A percentile compares a stretch with the other conserved stretches of the same genome.
Evolutionary conservation across 2,329 filamentous ascomycete genomes (phyloP).

Genomic region (Nigrospora oryzae): DNA sequence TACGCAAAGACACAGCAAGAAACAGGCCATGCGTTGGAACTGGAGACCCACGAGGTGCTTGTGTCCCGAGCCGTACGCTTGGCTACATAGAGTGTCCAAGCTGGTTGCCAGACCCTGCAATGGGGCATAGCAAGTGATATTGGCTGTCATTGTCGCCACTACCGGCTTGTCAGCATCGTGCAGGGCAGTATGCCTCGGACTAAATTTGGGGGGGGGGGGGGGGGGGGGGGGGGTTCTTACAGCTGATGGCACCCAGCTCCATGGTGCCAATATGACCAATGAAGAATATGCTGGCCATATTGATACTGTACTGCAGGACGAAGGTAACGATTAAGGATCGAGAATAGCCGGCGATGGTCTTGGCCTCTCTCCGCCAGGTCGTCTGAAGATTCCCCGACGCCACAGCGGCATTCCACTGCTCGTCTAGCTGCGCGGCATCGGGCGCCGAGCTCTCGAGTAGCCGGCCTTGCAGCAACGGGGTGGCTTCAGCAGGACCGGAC

Average conservation of each 20-base stretch:
- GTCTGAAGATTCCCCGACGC: slow-evolving; percentile 74
- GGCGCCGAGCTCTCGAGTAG: slow-evolving; percentile 32
- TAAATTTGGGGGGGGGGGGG: not conserved
- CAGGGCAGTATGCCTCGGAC: not conserved
- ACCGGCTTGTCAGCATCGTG: slow-evolving; percentile 6
- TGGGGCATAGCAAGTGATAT: slow-evolving; percentile 68
- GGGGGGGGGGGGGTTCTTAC: slow-evolving; percentile 14
- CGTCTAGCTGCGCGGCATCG: slow-evolving; percentile 50
- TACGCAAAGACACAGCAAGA: slow-evolving; percentile 62
- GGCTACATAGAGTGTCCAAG: slow-evolving; percentile 85
- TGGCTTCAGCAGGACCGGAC: slow-evolving; percentile 30
- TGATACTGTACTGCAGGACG: slow-evolving; percentile 74
- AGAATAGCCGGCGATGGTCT: slow-evolving; percentile 68
- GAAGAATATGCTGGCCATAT: slow-evolving; percentile 72
- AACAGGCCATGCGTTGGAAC: slow-evolving; percentile 71
- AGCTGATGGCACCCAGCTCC: slow-evolving; percentile 57
- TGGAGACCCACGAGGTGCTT: slow-evolving; percentile 83
- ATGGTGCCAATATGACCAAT: slow-evolving; percentile 68
- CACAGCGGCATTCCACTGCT: slow-evolving; percentile 82
- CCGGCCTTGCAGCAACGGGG: slow-evolving; percentile 33
- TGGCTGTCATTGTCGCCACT: slow-evolving; percentile 70
- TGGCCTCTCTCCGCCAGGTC: slow-evolving; percentile 83
- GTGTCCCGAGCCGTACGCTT: slow-evolving; percentile 87
- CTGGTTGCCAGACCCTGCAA: slow-evolving; percentile 83
- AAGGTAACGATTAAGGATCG: slow-evolving; percentile 66